Conservation (phyloP, 208 protist genomes). For the Lotmaria passim region DNA sequence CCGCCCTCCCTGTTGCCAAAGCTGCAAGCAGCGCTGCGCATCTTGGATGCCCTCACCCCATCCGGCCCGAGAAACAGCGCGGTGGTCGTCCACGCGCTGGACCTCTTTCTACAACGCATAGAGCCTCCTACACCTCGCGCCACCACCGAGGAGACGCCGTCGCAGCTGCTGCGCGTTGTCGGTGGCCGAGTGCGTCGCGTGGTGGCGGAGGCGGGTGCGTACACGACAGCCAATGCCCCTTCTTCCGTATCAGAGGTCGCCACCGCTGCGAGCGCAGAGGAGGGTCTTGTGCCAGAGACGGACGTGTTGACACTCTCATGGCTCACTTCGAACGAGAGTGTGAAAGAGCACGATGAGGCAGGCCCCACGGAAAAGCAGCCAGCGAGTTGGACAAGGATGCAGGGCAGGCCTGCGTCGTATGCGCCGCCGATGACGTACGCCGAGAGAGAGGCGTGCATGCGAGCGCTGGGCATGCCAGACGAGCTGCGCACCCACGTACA, state of each 20-base stretch:
- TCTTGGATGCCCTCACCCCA: constrained; percentile 10
- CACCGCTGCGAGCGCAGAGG: too few relatives aligned
- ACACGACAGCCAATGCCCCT: too few relatives aligned
- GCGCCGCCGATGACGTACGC: background rate
- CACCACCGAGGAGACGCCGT: background rate
- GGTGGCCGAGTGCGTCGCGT: constrained; percentile 3
- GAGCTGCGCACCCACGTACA: constrained; percentile 14
- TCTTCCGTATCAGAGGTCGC: background rate
- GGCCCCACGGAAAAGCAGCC: background rate
- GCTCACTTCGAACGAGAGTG: background rate
- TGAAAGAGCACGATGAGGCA: background rate
- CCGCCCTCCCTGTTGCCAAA: background rate
- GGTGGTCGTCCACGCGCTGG: background rate
- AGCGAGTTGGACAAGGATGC: too few relatives aligned
- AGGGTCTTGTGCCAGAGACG: background rate
- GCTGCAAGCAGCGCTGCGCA: background rate
- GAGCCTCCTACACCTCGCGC: background rate
- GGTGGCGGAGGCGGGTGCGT: constrained; percentile 1
- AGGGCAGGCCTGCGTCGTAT: background rate
- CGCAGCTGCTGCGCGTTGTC: background rate
- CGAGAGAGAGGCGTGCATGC: background rate
- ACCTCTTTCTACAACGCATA: background rate
- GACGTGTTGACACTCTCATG: constrained; percentile 1
- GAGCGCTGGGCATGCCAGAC: background rate
- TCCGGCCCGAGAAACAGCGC: background rate